Evolutionary conservation across 1,139 yeast genomes (phyloP), one percentile per base, ranked within the genome.

Genomic region (Candida gigantensis): DNA sequence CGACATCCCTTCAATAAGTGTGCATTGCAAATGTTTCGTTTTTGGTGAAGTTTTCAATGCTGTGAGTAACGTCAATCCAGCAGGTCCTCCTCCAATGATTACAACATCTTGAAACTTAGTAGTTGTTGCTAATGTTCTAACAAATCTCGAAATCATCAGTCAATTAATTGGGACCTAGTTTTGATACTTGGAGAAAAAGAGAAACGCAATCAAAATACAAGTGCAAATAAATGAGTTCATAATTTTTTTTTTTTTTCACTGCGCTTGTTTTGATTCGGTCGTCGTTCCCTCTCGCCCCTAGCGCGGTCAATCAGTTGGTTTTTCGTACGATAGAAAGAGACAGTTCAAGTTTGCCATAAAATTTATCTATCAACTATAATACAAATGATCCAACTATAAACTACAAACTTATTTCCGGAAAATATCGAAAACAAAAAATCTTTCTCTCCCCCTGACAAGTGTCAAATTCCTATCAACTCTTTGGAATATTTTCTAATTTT

Each of bases 11-110:
- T 92, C 98, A 11, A 92, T 70, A 36, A 92, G 65, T 0, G 83
- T 77, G 34, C 94, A 77, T 36, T 73, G 70, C 32, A 88, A 69
- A 38, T 77, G 70, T 18, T 64, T 66, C 4, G 95, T 77, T 25
- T 69, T 59, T 7, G 83, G 79, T 2, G 90, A 81, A 49, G 74
- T 72, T 55, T 85, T 71, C 73, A 55, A 83, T 0, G 95, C 95
- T 0, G 96, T 75, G 2, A 94, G 81, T 26, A 92, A 66, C 1
- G 97, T 83, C 38, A 92, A 65, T 0, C 99, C 99, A 0, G 98
- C 97, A 1, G 97, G 96, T 0, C 99, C 99, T 5, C 96, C 98
- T 17, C 99, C 99, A 32, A 94, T 85, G 40, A 92, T 84, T 9
- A 87, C 82, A 16, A 94, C 79, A 57, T 92, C 99, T 35, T 73